A percentile compares a stretch with the other conserved stretches of the same genome.
phyloP scores from a whole-genome alignment of 345 rosid species.

The Arabis alpina region DNA sequence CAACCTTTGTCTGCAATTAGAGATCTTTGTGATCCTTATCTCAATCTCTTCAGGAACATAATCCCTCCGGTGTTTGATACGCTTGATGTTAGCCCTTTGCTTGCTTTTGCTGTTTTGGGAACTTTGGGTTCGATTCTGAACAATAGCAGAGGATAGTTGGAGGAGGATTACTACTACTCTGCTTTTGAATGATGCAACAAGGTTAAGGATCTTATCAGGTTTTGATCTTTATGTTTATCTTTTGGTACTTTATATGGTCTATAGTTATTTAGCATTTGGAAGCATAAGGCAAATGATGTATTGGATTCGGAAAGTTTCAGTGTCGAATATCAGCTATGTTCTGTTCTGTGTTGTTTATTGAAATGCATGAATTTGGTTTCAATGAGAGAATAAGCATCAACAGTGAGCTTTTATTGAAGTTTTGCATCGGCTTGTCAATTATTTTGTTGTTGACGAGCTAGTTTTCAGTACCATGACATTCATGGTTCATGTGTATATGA shows the following conservation, averaged over 20 bases:
- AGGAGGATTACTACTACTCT: background rate
- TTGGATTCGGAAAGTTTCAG: background rate
- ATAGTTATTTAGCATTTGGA: conserved; percentile 6
- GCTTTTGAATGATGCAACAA: background rate
- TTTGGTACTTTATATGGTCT: conserved; percentile 18
- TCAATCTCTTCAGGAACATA: conserved; percentile 83
- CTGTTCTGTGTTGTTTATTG: conserved; percentile 1
- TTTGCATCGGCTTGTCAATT: too few relatives aligned
- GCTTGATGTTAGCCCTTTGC: conserved; percentile 80
- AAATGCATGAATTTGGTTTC: background rate
- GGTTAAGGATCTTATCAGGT: conserved; percentile 8
- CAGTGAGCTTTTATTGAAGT: background rate
- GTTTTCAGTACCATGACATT: background rate
- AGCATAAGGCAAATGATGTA: background rate
- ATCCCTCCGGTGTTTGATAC: conserved; percentile 82
- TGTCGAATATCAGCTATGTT: background rate
- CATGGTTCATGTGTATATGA: background rate
- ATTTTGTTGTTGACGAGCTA: background rate
- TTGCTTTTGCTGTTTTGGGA: conserved; percentile 84
- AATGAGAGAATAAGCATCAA: background rate
- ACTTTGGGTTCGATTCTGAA: conserved; percentile 68
- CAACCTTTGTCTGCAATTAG: conserved; percentile 84
- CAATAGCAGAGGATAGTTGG: conserved; percentile 47
- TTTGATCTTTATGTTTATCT: background rate
- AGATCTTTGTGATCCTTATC: conserved; percentile 85